Conservation (phyloP, 1,284 basidiomycete species). For the Spongispora temasekensis region DNA sequence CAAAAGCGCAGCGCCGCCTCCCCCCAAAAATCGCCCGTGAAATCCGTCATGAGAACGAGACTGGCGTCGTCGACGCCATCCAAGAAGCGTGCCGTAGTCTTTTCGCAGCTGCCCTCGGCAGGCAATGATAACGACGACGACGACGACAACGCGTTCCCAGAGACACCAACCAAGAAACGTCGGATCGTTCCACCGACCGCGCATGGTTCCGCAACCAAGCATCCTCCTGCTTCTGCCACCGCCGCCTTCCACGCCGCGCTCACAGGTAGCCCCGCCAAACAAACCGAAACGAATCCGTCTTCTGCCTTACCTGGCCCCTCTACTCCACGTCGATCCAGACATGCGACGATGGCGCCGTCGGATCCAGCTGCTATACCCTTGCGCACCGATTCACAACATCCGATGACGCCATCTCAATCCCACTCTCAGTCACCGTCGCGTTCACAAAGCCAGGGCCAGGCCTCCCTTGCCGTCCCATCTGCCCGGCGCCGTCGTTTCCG, state of each 20-base stretch:
- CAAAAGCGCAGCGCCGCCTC: constrained; percentile 9
- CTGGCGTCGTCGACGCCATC: constrained; percentile 11
- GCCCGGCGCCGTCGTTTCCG: constrained; percentile 26
- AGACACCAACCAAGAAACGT: constrained; percentile 35
- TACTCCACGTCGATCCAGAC: constrained; percentile 24
- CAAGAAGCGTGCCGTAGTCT: constrained; percentile 26
- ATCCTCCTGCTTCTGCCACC: neutral
- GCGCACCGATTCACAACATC: constrained; percentile 5
- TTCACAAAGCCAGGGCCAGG: constrained; percentile 8
- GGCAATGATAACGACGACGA: neutral
- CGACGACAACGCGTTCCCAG: constrained; percentile 12
- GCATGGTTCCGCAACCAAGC: constrained; percentile 20
- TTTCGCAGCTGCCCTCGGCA: constrained; percentile 2
- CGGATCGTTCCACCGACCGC: constrained; percentile 7
- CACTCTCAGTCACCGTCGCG: constrained; percentile 12
- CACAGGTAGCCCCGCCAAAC: constrained; percentile 10
- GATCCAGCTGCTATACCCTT: neutral
- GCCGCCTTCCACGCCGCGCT: constrained; percentile 27
- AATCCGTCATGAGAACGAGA: constrained; percentile 12
- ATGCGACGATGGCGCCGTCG: neutral
- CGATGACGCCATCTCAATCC: neutral
- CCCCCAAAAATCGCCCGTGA: constrained; percentile 23
- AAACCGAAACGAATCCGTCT: neutral
- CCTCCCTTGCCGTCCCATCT: constrained; percentile 5
- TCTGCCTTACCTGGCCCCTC: constrained; percentile 19